Conservation (phyloP, 73 alveolate species). For the Paramecium biaurelia region DNA sequence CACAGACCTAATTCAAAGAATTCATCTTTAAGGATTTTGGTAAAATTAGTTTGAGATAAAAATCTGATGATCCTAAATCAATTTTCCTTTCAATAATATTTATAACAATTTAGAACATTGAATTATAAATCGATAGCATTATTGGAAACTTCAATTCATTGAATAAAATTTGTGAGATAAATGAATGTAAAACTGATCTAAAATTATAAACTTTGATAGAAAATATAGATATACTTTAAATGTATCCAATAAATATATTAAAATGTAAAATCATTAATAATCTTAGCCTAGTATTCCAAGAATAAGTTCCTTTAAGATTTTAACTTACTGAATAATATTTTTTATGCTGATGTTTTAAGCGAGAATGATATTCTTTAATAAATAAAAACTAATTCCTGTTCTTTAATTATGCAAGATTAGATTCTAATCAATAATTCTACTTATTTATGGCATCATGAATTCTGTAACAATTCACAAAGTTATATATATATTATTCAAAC, state of each 20-base stretch:
- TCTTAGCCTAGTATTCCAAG: neutral
- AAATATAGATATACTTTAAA: neutral
- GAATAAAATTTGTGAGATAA: neutral
- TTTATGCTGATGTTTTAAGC: neutral
- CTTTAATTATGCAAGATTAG: neutral
- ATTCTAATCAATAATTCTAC: neutral
- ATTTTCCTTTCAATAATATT: neutral
- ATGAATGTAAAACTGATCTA: neutral
- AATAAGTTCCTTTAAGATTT: neutral
- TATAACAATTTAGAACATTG: neutral
- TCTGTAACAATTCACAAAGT: neutral
- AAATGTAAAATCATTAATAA: neutral
- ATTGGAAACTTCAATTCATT: neutral
- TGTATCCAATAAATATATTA: neutral
- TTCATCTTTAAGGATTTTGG: neutral
- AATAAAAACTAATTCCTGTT: neutral
- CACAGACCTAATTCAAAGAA: neutral
- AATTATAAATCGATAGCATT: neutral
- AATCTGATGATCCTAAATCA: neutral
- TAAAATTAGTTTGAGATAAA: neutral
- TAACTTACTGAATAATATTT: neutral
- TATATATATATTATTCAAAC: neutral
- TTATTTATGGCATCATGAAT: neutral
- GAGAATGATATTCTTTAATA: neutral
- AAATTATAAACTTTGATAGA: neutral